Percentiles rank a stretch among this genome's conserved stretches.
Evolutionary conservation across 2,329 filamentous ascomycete genomes (phyloP).

Genomic region (Nannizzia gypsea): DNA sequence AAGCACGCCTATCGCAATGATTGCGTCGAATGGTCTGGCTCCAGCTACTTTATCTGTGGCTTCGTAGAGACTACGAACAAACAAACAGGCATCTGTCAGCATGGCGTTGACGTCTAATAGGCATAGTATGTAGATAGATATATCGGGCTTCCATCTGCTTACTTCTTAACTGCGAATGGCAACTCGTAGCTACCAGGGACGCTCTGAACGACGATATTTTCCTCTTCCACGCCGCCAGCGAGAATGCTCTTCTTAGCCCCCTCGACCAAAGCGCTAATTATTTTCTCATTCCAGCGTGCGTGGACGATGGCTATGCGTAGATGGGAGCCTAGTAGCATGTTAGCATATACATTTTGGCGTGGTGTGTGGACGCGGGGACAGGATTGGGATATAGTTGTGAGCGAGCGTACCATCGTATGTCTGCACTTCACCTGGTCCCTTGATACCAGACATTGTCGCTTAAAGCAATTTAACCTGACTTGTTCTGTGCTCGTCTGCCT

Average conservation of each 20-base stretch:
- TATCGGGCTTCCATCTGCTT: slow-evolving; percentile 23
- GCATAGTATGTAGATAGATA: background rate
- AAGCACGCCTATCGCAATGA: slow-evolving; percentile 88
- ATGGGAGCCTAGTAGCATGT: slow-evolving; percentile 31
- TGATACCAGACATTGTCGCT: slow-evolving; percentile 42
- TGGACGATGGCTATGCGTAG: slow-evolving; percentile 92
- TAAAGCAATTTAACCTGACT: too few species aligned
- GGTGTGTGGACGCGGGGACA: background rate
- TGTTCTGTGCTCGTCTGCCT: too few species aligned
- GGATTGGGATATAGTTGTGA: background rate
- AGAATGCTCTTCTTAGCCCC: slow-evolving; percentile 70
- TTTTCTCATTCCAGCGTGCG: slow-evolving; percentile 82
- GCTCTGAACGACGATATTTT: slow-evolving; percentile 78
- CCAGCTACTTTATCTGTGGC: slow-evolving; percentile 23
- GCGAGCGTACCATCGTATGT: slow-evolving; percentile 43
- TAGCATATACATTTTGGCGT: background rate
- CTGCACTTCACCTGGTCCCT: slow-evolving; percentile 51
- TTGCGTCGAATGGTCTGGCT: slow-evolving; percentile 65
- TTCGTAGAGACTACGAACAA: too few species aligned
- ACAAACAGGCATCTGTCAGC: too few species aligned
- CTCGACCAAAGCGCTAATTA: slow-evolving; percentile 74
- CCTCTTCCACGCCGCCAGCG: slow-evolving; percentile 66
- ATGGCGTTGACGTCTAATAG: too few species aligned
- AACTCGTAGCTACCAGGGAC: slow-evolving; percentile 94
- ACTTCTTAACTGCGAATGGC: slow-evolving; percentile 80